phyloP scores from a whole-genome alignment of 2,329 filamentous ascomycete genomes.

The Beauveria pseudobassiana region DNA sequence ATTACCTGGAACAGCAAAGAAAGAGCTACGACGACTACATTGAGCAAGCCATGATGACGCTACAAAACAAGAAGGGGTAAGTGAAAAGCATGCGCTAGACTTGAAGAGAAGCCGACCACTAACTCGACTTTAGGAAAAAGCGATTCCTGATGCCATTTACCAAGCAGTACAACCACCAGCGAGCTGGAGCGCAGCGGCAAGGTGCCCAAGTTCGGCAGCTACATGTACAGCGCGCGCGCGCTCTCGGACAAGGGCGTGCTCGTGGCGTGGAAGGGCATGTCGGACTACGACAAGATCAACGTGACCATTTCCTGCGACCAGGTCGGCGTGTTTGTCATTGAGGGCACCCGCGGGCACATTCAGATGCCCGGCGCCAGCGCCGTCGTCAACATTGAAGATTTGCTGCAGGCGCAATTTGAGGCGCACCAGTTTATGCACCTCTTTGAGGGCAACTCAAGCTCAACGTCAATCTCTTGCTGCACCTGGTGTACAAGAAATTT shows the following conservation, averaged over 20 bases:
- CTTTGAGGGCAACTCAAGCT: conserved; percentile 79
- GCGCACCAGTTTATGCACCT: conserved; percentile 93
- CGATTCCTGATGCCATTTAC: conserved; percentile 93
- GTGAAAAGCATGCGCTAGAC: conserved; percentile 19
- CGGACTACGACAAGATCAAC: conserved; percentile 86
- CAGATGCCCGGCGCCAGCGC: conserved; percentile 93
- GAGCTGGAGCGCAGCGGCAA: conserved; percentile 89
- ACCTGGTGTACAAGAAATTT: conserved; percentile 98
- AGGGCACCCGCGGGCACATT: conserved; percentile 85
- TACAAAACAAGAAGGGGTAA: conserved; percentile 92
- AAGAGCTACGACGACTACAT: conserved; percentile 99
- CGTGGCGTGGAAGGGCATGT: conserved; percentile 81
- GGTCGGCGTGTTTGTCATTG: conserved; percentile 87
- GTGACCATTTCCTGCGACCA: conserved; percentile 91
- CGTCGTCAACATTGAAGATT: conserved; percentile 80
- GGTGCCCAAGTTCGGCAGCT: conserved; percentile 94
- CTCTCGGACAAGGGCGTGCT: conserved; percentile 91
- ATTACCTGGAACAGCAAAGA: conserved; percentile 87
- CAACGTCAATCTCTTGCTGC: conserved; percentile 94
- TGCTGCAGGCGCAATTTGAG: conserved; percentile 95
- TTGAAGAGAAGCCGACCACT: conserved; percentile 9
- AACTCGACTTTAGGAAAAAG: conserved; percentile 58
- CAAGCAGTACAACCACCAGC: conserved; percentile 95
- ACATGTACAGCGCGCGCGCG: conserved; percentile 88
- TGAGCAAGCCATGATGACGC: conserved; percentile 93